These are phyloP conservation scores for Adansonia madagascariensis DNA, from an alignment of 441 rosid species.

Conservation along the genomic window DNA sequence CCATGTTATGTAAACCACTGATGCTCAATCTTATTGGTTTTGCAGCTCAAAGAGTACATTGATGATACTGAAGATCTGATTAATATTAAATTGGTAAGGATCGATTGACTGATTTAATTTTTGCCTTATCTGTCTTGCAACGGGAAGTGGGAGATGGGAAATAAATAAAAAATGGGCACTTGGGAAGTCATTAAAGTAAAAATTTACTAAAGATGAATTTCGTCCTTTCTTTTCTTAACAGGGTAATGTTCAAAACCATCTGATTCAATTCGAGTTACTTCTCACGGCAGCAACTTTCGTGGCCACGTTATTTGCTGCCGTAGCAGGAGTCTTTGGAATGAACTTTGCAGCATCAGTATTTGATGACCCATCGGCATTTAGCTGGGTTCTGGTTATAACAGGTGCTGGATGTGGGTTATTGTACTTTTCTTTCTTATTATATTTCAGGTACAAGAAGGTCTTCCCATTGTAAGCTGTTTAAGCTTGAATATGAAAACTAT, in stretches of 20 bases:
- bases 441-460: constrained; percentile 82
- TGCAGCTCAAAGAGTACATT: constrained; percentile 94
- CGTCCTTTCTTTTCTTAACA: constrained; percentile 35
- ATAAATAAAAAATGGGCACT: background rate
- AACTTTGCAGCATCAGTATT: constrained; percentile 71
- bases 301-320: constrained; percentile 81
- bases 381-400: constrained; percentile 73
- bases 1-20: background rate
- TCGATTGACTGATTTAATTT: constrained; percentile 12
- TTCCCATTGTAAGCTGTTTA: constrained; percentile 55
- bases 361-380: constrained; percentile 60
- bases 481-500: background rate
- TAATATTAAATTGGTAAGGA: constrained; percentile 86
- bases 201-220: background rate
- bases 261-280: constrained; percentile 93
- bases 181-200: constrained; percentile 5
- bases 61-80: constrained; percentile 98
- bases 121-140: background rate
- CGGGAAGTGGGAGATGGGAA: background rate
- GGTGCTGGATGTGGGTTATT: constrained; percentile 58
- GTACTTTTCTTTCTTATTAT: constrained; percentile 65
- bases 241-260: constrained; percentile 94
- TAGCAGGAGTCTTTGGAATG: constrained; percentile 89
- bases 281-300: constrained; percentile 94
- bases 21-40: constrained; percentile 19